A percentile compares a stretch with the other conserved stretches of the same genome.
Conservation (phyloP, 345 rosid genomes). For the Eucalyptus pauciflora region DNA sequence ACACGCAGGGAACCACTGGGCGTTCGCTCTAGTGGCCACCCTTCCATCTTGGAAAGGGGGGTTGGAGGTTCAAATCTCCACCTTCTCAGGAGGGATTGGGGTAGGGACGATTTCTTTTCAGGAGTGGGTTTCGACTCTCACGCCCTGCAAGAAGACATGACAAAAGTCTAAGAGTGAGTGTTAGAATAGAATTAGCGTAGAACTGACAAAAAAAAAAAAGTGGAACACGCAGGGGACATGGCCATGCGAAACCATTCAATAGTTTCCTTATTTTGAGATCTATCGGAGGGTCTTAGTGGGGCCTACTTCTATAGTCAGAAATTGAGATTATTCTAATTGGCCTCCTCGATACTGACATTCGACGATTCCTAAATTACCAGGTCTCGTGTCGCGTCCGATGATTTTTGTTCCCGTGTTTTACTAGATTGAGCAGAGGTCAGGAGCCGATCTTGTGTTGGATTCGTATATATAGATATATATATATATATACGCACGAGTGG, state of each 20-base stretch:
- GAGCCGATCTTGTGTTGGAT: neutral
- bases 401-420: neutral
- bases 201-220: too few species aligned
- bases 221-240: neutral
- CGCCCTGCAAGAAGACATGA: too few species aligned
- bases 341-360: neutral
- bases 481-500: neutral
- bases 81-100: too few species aligned
- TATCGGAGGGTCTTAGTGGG: neutral
- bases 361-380: neutral
- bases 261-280: neutral
- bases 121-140: too few species aligned
- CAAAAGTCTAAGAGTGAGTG: too few species aligned
- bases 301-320: neutral
- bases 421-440: neutral
- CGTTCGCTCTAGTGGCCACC: too few species aligned
- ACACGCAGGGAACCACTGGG: neutral
- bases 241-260: neutral
- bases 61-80: too few species aligned
- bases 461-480: neutral
- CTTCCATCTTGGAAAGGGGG: too few species aligned
- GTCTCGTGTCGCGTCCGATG: neutral
- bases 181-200: too few species aligned
- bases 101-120: too few species aligned
- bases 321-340: neutral